phyloP scores from a whole-genome alignment of 2,329 filamentous ascomycete genomes.

The Aspergillus transmontanensis region DNA sequence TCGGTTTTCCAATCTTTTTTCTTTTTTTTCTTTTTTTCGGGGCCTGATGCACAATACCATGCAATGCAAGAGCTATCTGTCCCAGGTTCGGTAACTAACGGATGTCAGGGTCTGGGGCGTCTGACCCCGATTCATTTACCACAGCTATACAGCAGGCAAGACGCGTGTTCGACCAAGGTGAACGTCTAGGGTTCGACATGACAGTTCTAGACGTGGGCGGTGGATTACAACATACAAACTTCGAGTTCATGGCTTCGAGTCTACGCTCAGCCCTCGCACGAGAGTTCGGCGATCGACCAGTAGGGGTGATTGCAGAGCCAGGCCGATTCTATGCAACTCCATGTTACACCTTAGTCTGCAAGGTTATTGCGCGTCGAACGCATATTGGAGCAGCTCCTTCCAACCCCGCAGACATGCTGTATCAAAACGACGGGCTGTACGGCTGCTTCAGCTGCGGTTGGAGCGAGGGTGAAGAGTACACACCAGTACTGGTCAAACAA shows the following conservation, averaged over 20 bases:
- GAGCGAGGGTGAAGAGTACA: slow-evolving; percentile 17
- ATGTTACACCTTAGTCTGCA: slow-evolving; percentile 26
- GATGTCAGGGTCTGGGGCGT: too few species aligned
- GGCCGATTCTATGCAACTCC: slow-evolving; percentile 27
- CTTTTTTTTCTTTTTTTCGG: too few species aligned
- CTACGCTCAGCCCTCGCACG: slow-evolving; percentile 6
- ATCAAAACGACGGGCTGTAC: slow-evolving; percentile 31
- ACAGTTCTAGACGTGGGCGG: too few species aligned
- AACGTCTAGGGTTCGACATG: too few species aligned
- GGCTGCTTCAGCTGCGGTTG: slow-evolving; percentile 20
- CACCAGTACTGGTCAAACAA: slow-evolving; percentile 2
- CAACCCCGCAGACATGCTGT: slow-evolving; percentile 25
- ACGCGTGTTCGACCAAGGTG: too few species aligned
- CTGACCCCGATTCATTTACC: slow-evolving; percentile 19
- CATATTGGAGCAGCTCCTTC: slow-evolving; percentile 7
- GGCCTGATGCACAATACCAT: too few species aligned
- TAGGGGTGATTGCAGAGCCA: slow-evolving; percentile 26
- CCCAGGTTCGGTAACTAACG: too few species aligned
- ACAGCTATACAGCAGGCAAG: slow-evolving; percentile 17
- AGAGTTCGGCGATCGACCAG: not conserved
- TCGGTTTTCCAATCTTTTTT: too few species aligned
- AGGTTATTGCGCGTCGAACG: slow-evolving; percentile 25
- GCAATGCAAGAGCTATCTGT: too few species aligned
- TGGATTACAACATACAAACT: too few species aligned
- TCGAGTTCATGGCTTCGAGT: not conserved